phyloP scores from a whole-genome alignment of 129 eudicot genomes.

The Saussurea involucrata region DNA sequence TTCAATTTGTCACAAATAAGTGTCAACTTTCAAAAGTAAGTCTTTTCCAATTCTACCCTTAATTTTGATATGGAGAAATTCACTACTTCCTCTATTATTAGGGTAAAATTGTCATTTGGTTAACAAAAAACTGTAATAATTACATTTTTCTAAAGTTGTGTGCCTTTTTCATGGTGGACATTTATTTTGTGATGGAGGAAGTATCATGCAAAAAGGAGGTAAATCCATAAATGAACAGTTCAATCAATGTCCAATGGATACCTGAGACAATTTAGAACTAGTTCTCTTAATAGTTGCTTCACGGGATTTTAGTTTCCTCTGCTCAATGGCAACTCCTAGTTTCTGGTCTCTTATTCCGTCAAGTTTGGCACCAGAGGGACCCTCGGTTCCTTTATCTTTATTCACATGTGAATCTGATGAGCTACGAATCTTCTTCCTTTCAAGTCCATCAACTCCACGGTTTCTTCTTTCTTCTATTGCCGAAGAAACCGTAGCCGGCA shows the following conservation, averaged over 20 bases:
- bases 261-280: slow-evolving; percentile 60
- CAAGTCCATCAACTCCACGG: slow-evolving; percentile 28
- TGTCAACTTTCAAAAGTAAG: too few relatives aligned
- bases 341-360: slow-evolving; percentile 26
- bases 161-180: background rate
- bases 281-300: slow-evolving; percentile 54
- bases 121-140: background rate
- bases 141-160: background rate
- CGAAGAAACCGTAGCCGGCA: slow-evolving; percentile 81
- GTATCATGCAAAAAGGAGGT: background rate
- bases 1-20: too few relatives aligned
- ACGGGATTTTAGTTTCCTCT: slow-evolving; percentile 49
- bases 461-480: slow-evolving; percentile 80
- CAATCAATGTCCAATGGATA: slow-evolving; percentile 29
- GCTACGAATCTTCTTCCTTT: slow-evolving; percentile 20
- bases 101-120: background rate
- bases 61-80: background rate
- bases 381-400: slow-evolving; percentile 9
- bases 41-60: too few relatives aligned
- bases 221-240: background rate
- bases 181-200: background rate
- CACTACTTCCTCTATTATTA: background rate
- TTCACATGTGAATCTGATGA: slow-evolving; percentile 21
- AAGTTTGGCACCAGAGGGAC: slow-evolving; percentile 28
- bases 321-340: slow-evolving; percentile 29